These are phyloP conservation scores for Termitomyces titanicus DNA, from an alignment of 768 basidiomycete genomes.

Conservation along the genomic window DNA sequence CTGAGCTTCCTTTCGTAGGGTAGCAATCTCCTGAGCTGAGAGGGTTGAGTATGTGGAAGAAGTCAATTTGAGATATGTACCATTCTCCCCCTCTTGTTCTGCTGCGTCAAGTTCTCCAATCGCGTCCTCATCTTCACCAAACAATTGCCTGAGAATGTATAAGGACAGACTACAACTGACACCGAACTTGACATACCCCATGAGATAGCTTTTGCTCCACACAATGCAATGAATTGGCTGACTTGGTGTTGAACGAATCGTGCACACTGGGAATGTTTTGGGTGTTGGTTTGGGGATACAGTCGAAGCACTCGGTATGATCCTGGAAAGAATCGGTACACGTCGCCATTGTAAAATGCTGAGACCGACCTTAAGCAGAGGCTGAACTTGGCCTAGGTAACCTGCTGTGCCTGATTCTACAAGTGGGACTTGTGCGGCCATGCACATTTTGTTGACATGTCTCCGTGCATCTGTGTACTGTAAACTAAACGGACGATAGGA, in stretches of 20 bases:
- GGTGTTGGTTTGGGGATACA: slow-evolving; percentile 92
- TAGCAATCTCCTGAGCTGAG: slow-evolving; percentile 84
- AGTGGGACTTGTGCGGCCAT: slow-evolving; percentile 88
- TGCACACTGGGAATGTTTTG: slow-evolving; percentile 96
- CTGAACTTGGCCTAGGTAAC: slow-evolving; percentile 96
- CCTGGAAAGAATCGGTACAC: slow-evolving; percentile 37
- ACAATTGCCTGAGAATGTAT: slow-evolving; percentile 65
- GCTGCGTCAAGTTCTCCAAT: slow-evolving; percentile 85
- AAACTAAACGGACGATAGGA: background rate
- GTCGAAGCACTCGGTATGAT: slow-evolving; percentile 92
- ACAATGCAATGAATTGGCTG: slow-evolving; percentile 99
- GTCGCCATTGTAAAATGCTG: background rate
- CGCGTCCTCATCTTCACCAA: slow-evolving; percentile 89
- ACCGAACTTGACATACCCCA: slow-evolving; percentile 56
- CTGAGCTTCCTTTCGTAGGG: slow-evolving; percentile 82
- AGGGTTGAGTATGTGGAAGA: background rate
- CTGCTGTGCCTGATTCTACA: slow-evolving; percentile 95
- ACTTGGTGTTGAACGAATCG: slow-evolving; percentile 93
- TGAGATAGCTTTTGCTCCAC: slow-evolving; percentile 96
- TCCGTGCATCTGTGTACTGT: slow-evolving; percentile 66
- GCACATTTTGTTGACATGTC: slow-evolving; percentile 98
- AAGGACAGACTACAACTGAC: background rate
- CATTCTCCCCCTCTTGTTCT: slow-evolving; percentile 90
- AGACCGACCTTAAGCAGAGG: slow-evolving; percentile 76
- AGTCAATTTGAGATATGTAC: slow-evolving; percentile 35